These are phyloP conservation scores for Dendrobium officinale DNA, from an alignment of 106 monocot species.

Conservation along the genomic window DNA sequence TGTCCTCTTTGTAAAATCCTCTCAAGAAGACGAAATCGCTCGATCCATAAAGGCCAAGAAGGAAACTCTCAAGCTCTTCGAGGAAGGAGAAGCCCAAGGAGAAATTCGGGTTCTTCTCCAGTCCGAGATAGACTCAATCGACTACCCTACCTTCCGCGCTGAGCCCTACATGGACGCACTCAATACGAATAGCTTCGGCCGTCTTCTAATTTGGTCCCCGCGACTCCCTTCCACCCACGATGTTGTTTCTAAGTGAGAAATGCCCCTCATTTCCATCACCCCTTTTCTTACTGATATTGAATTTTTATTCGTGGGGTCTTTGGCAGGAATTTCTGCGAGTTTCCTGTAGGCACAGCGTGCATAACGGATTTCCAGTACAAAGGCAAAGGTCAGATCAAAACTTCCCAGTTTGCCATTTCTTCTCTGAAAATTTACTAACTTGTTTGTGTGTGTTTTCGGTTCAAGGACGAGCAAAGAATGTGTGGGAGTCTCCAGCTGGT, in stretches of 20 bases:
- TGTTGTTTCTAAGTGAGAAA: conserved; percentile 52
- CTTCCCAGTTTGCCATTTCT: neutral
- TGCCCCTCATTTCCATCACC: neutral
- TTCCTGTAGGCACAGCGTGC: conserved; percentile 53
- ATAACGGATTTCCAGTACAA: conserved; percentile 57
- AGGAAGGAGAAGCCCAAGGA: conserved; percentile 13
- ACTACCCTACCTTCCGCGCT: conserved; percentile 13
- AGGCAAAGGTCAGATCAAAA: conserved; percentile 49
- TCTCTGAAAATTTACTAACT: neutral
- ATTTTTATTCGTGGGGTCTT: neutral
- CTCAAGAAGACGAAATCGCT: conserved; percentile 29
- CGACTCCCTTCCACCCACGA: conserved; percentile 65
- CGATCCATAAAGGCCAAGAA: conserved; percentile 20
- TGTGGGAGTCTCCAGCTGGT: conserved; percentile 85
- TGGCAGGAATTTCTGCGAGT: conserved; percentile 46
- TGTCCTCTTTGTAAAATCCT: conserved; percentile 34
- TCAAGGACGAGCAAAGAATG: conserved; percentile 72
- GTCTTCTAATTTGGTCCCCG: conserved; percentile 60
- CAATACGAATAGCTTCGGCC: conserved; percentile 31
- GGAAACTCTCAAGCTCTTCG: conserved; percentile 22
- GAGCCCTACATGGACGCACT: conserved; percentile 41
- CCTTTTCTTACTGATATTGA: neutral
- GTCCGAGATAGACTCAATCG: conserved; percentile 18
- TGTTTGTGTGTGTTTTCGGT: conserved; percentile 1
- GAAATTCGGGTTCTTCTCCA: conserved; percentile 23